Percentiles rank a stretch among this genome's conserved stretches.
These are phyloP conservation scores for Biscogniauxia mediterranea DNA, from an alignment of 2,329 filamentous ascomycete genomes.

Conservation along the genomic window DNA sequence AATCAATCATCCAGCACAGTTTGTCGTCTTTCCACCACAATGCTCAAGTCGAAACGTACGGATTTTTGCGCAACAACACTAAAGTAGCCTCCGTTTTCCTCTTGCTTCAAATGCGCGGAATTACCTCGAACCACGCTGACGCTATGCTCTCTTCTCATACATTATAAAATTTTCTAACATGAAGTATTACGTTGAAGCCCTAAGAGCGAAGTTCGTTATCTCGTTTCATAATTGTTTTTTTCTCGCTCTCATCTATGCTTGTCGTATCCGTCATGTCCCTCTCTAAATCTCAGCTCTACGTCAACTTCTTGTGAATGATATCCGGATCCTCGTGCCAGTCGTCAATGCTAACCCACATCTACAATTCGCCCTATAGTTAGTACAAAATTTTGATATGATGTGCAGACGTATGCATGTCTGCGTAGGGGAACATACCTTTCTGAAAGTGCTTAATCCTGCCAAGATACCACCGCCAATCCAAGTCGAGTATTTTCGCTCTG, in stretches of 20 bases:
- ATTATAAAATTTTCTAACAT: background rate
- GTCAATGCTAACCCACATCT: constrained; percentile 99
- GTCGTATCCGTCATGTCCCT: background rate
- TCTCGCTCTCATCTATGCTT: constrained; percentile 2
- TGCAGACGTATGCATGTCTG: background rate
- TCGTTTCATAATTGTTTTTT: background rate
- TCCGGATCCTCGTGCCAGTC: constrained; percentile 99
- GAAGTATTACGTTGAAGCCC: background rate
- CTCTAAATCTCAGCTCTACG: constrained; percentile 45
- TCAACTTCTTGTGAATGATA: constrained; percentile 97
- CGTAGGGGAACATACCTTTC: constrained; percentile 70
- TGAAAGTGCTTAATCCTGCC: constrained; percentile 93
- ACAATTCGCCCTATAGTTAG: constrained; percentile 8
- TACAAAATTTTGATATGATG: constrained; percentile 4
- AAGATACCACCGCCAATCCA: constrained; percentile 99
- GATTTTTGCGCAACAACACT: background rate
- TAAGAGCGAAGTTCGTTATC: background rate
- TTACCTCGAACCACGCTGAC: background rate
- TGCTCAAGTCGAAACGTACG: background rate
- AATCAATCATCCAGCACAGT: constrained; percentile 20
- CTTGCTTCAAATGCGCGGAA: background rate
- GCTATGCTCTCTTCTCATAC: background rate
- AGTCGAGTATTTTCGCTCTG: constrained; percentile 96
- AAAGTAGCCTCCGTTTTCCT: background rate
- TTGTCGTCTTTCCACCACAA: constrained; percentile 8